These are phyloP conservation scores for Oropetium thomaeum DNA, from an alignment of 176 grass and related monocot genomes.

Conservation along the genomic window DNA sequence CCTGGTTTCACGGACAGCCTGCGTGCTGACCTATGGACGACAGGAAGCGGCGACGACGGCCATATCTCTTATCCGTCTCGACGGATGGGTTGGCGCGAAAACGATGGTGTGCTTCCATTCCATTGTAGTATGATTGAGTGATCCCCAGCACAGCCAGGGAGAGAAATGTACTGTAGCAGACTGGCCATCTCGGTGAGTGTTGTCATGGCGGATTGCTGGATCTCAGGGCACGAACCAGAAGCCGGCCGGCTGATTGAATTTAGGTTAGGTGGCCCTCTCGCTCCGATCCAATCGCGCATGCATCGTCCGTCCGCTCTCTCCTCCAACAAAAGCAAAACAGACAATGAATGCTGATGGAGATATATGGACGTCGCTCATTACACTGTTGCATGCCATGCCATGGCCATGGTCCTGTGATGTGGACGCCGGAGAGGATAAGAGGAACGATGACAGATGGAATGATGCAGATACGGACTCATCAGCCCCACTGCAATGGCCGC, in stretches of 20 bases:
- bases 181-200: background rate
- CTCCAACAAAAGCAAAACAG: no score
- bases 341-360: no score
- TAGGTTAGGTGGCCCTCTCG: background rate
- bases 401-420: background rate
- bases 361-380: background rate
- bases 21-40: conserved; percentile 2
- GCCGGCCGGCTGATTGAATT: background rate
- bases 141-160: background rate
- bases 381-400: background rate
- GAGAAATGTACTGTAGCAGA: background rate
- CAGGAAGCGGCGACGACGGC: background rate
- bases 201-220: background rate
- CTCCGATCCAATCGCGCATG: background rate
- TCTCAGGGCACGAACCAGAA: background rate
- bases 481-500: background rate
- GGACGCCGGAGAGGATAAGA: background rate
- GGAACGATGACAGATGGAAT: background rate
- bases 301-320: background rate
- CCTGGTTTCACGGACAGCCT: background rate
- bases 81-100: background rate
- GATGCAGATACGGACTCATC: background rate
- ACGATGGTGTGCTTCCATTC: no score
- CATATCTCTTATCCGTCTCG: background rate
- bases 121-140: background rate